Conservation (phyloP, 2,329 filamentous ascomycete genomes). For the Fusarium pseudonygamai region DNA sequence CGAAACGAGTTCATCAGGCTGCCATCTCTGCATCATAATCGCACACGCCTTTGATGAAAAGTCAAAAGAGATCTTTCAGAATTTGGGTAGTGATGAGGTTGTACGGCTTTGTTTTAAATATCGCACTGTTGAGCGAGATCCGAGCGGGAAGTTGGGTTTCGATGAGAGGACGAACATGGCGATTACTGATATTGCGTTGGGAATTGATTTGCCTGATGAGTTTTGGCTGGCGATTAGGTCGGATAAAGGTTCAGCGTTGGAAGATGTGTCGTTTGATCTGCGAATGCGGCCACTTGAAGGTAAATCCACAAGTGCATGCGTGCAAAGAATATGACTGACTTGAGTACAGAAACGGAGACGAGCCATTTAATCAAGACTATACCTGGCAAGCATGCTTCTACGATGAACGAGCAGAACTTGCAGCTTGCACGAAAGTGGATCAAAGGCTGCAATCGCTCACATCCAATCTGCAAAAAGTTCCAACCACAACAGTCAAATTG, state of each 20-base stretch:
- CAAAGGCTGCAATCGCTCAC: not conserved
- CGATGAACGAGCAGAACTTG: not conserved
- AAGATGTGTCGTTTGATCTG: not conserved
- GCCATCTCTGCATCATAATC: not conserved
- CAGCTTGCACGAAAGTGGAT: not conserved
- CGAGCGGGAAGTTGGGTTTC: not conserved
- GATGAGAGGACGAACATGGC: not conserved
- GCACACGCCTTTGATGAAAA: not conserved
- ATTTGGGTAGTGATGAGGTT: rapidly evolving
- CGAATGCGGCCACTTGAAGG: not conserved
- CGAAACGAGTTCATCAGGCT: not conserved
- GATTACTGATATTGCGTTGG: not conserved
- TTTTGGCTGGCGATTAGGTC: not conserved
- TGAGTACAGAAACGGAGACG: not conserved
- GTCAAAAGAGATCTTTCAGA: not conserved
- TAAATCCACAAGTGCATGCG: rapidly evolving
- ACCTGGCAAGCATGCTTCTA: not conserved
- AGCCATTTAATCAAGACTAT: not conserved
- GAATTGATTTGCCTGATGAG: not conserved
- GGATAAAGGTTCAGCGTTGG: not conserved
- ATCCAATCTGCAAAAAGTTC: not conserved
- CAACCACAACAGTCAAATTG: not conserved
- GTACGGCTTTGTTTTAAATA: not conserved
- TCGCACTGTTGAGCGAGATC: not conserved
- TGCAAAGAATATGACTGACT: not conserved